Evolutionary conservation across 2,329 filamentous ascomycete species (phyloP).

Genomic region (Davidsoniella australis): DNA sequence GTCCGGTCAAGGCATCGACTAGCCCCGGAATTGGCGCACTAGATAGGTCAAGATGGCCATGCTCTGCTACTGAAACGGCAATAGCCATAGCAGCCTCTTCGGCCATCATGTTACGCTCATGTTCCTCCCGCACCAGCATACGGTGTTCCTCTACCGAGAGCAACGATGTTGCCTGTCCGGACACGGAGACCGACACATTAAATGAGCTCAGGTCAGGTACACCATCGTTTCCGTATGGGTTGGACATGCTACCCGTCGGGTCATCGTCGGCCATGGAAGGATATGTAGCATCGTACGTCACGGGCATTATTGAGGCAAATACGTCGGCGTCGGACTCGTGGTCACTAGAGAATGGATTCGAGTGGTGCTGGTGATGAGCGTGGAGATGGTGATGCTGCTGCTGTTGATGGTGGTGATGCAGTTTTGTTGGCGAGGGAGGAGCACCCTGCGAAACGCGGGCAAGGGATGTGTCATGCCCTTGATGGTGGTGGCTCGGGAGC

Average conservation of each 20-base stretch:
- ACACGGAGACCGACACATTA: conserved; percentile 15
- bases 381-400: conserved; percentile 6
- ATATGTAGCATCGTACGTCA: conserved; percentile 31
- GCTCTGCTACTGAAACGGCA: conserved; percentile 9
- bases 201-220: conserved; percentile 28
- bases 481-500: background rate
- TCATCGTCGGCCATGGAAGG: conserved; percentile 27
- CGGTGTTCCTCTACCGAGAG: conserved; percentile 22
- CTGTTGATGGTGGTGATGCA: background rate
- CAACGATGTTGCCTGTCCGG: conserved; percentile 20
- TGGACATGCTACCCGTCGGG: conserved; percentile 17
- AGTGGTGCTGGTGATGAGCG: conserved; percentile 10
- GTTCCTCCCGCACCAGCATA: conserved; percentile 5
- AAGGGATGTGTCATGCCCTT: conserved; percentile 7
- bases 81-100: conserved; percentile 10
- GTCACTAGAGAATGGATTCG: conserved; percentile 14
- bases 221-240: conserved; percentile 27
- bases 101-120: conserved; percentile 9
- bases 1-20: conserved; percentile 5
- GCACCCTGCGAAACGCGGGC: conserved; percentile 6
- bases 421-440: conserved; percentile 6
- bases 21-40: conserved; percentile 9
- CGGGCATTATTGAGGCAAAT: conserved; percentile 25
- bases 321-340: conserved; percentile 7
- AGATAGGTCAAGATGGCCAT: conserved; percentile 10